Base-by-base conservation (phyloP, 2,329 filamentous ascomycete genomes). In the Alternaria atra region DNA sequence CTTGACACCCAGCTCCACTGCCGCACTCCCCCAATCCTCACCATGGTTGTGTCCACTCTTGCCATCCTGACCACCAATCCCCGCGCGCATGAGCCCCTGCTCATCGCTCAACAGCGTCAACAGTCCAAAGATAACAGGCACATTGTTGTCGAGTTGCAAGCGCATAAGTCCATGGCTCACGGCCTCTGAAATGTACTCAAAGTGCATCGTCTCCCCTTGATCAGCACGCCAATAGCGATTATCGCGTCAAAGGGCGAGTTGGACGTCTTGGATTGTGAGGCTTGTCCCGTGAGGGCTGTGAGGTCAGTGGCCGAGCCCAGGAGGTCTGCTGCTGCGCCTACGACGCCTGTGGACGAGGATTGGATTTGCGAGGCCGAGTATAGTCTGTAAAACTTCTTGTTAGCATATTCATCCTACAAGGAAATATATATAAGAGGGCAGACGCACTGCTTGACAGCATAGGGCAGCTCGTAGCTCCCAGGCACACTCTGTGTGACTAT, bases 201-300 rank as follows among this genome's bases (percentile, higher is more conserved):
- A 99, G 82, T 99, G 95, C 93, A 97, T 97, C 6, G 95, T 98
- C 81, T 97, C 92, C 78, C 95, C 84, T 99, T 99, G 83, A 99
- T 97, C 63, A 99, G 87, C 58, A 97, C 94, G 57, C 95, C 95
- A 69, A 99, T 91, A 54, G 95, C 93, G 68, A 99, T 94, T 66
- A 99, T 89, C 64, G 95, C 95, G 77, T 98, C 94, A 73, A 98
- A 98, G 20, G 93, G 88, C 51, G 57, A 69, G 58, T 67, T 69
- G 13, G 68, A 68, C 13, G 64, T 64, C 55, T 69, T 71, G 58
- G 78, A 74, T 20, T 40, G 32, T 8, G 60, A 48, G 13, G 80
- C 73, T 27, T 42, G 39, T 15, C 55, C 73, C 17, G 66, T 32
- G 50, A 77, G 44, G 66, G 65, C 32, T 48, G 80, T 71, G 58